Evolutionary conservation across 352 stramenopile genomes (phyloP), one percentile per base, ranked within the genome.

Genomic region (Phytophthora constricta): DNA sequence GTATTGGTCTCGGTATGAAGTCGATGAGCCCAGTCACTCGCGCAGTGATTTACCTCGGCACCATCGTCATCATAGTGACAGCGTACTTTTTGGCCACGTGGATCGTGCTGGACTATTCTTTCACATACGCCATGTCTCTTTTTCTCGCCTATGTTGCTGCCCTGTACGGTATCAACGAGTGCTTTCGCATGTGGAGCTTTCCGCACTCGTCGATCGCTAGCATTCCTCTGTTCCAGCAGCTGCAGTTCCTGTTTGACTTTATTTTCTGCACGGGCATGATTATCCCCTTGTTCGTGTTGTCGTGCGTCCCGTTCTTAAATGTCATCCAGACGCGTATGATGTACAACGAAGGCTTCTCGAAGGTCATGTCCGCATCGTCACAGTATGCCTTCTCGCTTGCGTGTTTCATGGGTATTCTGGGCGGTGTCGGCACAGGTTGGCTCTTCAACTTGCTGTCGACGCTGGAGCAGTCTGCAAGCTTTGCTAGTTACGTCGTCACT

Each of bases 281-380:
- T 43, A 75, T 93, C 34, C 82, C 83, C 20, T 71, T 93, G 4
- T 49, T 93, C 7, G 47, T 93, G 1, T 74, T 93, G 72, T 91
- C 82, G 42, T 78, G 77, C 55, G 84, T 90, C 50, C 85, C 85
- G 47, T 93, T 93, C 56, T 68, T 93, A 49, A 92, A 91, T 59
- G 55, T 93, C 23, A 91, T 93, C 52, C 85, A 93, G 70, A 91
- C 85, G 49, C 82, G 85, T 60, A 93, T 93, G 85, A 93, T 93
- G 85, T 93, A 93, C 76, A 93, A 93, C 68, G 75, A 93, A 76
- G 85, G 85, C 3, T 93, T 93, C 62, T 91, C 82, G 1, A 84
- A 90, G 65, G 83, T 91, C 59, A 86, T 93, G 72, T 93, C 85
- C 5, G 85, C 80, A 14, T 91, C 85, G 4, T 91, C 81, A 31